Conservation (phyloP, 1,284 basidiomycete species). For the Gymnopus androsaceus region DNA sequence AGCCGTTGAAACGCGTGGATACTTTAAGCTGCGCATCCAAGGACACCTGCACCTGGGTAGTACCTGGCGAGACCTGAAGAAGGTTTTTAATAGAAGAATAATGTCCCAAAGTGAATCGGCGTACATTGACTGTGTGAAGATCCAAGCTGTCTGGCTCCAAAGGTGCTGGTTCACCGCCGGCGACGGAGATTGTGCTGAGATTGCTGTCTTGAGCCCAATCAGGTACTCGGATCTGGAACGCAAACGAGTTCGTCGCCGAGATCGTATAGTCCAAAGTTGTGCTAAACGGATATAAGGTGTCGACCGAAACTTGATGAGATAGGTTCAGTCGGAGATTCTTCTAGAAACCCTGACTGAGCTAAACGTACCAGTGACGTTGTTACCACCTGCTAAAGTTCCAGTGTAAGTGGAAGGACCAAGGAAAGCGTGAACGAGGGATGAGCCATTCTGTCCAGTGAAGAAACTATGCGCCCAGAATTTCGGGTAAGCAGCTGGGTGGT, state of each 20-base stretch:
- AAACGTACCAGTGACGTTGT: conserved; percentile 33
- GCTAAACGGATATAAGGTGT: conserved; percentile 39
- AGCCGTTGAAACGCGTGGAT: conserved; percentile 34
- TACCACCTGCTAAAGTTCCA: conserved; percentile 31
- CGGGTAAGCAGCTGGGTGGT: conserved; percentile 40
- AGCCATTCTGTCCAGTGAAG: conserved; percentile 29
- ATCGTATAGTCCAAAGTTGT: conserved; percentile 36
- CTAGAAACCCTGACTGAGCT: background rate
- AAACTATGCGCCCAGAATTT: conserved; percentile 45
- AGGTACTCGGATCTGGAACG: conserved; percentile 39
- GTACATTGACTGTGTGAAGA: conserved; percentile 32
- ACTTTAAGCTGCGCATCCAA: conserved; percentile 35
- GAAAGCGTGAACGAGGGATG: conserved; percentile 36
- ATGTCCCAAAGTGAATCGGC: background rate
- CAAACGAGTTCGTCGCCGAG: conserved; percentile 31
- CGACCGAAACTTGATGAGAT: conserved; percentile 29
- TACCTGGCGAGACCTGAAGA: conserved; percentile 30
- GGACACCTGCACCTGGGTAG: conserved; percentile 30
- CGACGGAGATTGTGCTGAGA: conserved; percentile 36
- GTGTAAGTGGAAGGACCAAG: conserved; percentile 38
- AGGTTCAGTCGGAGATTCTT: background rate
- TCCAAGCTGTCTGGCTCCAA: conserved; percentile 30
- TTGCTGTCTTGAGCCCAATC: conserved; percentile 37
- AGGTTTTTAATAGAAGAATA: background rate
- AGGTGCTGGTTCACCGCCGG: conserved; percentile 21